A percentile compares a stretch with the other conserved stretches of the same genome.
Conservation (phyloP, 163 green algal genomes). For the Scenedesmus sp. region DNA sequence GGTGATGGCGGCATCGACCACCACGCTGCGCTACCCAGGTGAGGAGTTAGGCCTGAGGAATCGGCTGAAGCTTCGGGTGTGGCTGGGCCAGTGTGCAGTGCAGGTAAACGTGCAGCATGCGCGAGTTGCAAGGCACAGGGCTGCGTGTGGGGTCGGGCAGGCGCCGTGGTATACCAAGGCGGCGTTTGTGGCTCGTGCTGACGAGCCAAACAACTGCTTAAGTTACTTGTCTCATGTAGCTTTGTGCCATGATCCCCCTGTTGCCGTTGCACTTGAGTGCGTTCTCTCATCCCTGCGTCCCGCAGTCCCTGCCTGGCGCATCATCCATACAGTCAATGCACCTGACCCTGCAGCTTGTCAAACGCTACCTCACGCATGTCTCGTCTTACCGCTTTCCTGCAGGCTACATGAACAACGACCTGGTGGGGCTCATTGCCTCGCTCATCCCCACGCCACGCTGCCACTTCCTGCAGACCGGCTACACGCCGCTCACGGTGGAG, state of each 20-base stretch:
- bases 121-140: too few species aligned
- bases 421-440: conserved; percentile 95
- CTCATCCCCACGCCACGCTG: conserved; percentile 97
- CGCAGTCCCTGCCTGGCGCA: too few species aligned
- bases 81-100: too few species aligned
- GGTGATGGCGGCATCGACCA: conserved; percentile 98
- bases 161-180: background rate
- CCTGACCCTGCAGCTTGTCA: background rate
- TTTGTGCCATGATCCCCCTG: too few species aligned
- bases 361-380: background rate
- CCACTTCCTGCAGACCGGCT: conserved; percentile 98
- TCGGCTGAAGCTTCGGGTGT: background rate
- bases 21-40: conserved; percentile 97
- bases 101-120: background rate
- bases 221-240: too few species aligned
- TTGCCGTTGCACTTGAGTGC: too few species aligned
- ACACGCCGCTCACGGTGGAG: conserved; percentile 95
- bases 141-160: background rate
- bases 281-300: background rate
- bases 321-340: background rate
- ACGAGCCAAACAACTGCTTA: too few species aligned
- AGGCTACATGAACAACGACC: conserved; percentile 99
- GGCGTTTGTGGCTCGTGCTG: too few species aligned
- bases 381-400: background rate
- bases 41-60: background rate